Evolutionary conservation across 768 basidiomycete species (phyloP), one percentile per base, ranked within the genome.

Genomic region (Lactifluus volemus): DNA sequence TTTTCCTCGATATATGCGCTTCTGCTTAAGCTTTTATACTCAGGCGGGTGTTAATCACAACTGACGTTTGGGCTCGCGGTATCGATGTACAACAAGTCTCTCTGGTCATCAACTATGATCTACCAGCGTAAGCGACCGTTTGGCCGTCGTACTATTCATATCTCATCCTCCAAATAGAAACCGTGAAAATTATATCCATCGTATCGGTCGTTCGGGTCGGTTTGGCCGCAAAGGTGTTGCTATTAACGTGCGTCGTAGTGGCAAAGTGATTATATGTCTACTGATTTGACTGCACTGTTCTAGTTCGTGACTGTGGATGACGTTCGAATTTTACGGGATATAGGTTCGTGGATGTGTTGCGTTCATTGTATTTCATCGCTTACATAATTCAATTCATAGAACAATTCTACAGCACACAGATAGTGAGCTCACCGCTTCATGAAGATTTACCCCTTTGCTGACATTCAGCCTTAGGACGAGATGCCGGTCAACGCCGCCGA

Each of bases 151-250:
- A 51, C 14, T 57, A 63, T 51, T 29, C 15, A 15, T 34, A 53
- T 32, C 19, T 39, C 38, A 52, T 38, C 49, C 44, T 47, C 57
- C 19, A 41, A 68, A 54, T 65, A 93, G 88, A 66, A 93, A 93
- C 73, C 91, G 91, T 81, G 96, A 98, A 83, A 98, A 99, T 75
- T 99, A 99, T 78, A 98, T 99, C 67, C 97, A 99, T 79, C 91
- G 97, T 71, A 98, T 98, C 72, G 97, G 97, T 74, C 93, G 97
- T 64, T 97, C 95, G 60, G 97, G 97, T 71, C 93, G 97, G 61
- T 98, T 98, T 77, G 97, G 97, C 68, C 82, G 97, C 68, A 99
- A 99, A 77, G 97, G 96, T 81, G 97, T 98, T 63, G 97, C 97
- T 48, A 98, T 99, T 77, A 99, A 98, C 76, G 95, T 97, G 70